A percentile compares a stretch with the other conserved stretches of the same genome.
phyloP scores from a whole-genome alignment of 176 grass and related monocot genomes.

The Neostapfia colusana region DNA sequence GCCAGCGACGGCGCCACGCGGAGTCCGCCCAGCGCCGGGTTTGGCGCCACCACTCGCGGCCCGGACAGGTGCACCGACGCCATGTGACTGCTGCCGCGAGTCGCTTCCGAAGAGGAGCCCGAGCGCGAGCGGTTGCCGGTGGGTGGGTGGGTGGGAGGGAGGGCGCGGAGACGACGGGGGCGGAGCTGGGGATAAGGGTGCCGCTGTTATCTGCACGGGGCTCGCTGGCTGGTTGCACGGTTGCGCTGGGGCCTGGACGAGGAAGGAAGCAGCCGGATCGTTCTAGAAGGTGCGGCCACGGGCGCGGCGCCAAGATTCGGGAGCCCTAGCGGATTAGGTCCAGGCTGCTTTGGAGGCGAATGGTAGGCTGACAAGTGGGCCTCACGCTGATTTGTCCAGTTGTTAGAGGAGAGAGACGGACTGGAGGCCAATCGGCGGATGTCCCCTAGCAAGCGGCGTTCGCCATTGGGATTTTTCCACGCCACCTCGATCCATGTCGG shows the following conservation, averaged over 20 bases:
- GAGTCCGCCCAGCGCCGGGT: conserved; percentile 43
- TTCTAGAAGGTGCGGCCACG: conserved; percentile 29
- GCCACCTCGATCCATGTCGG: no score
- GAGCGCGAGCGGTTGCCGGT: neutral
- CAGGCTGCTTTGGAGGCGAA: neutral
- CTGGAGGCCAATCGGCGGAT: no score
- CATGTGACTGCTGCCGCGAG: conserved; percentile 29
- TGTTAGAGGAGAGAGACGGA: no score
- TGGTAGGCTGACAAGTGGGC: neutral
- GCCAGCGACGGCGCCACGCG: conserved; percentile 26
- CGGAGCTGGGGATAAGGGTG: conserved; percentile 34
- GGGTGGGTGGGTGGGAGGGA: neutral
- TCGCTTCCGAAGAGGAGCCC: neutral
- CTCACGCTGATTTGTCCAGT: neutral
- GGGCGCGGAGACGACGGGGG: neutral
- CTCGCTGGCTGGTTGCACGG: neutral
- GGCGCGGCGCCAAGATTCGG: neutral
- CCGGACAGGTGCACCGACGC: conserved; percentile 52
- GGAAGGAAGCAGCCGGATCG: conserved; percentile 22
- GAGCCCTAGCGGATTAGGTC: neutral
- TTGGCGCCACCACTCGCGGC: conserved; percentile 25
- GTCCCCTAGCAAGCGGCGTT: no score
- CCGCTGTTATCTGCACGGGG: neutral
- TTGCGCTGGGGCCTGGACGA: neutral
- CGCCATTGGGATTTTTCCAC: no score